phyloP scores from a whole-genome alignment of 148 eudicot species.

The Rhododendron williamsianum region DNA sequence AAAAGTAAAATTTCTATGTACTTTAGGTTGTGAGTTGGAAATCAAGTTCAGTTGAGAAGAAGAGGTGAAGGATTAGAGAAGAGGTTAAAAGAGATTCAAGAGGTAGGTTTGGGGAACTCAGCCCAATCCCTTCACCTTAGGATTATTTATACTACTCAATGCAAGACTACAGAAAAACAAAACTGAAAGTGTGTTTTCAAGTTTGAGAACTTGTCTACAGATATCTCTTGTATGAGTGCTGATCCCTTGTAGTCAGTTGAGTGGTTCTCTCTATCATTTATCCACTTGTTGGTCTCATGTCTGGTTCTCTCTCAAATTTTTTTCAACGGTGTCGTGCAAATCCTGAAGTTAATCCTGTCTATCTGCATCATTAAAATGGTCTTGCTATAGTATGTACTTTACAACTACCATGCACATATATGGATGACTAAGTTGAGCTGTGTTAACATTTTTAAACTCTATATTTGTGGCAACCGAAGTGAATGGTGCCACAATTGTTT shows the following conservation, averaged over 20 bases:
- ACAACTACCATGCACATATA: no score
- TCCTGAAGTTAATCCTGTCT: background rate
- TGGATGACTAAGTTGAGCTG: background rate
- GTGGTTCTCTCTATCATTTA: background rate
- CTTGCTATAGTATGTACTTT: background rate
- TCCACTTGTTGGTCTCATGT: conserved; percentile 4
- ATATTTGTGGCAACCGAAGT: conserved; percentile 67
- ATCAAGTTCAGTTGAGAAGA: background rate
- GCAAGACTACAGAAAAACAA: background rate
- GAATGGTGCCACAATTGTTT: conserved; percentile 95
- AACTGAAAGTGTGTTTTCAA: no score
- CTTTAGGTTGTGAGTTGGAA: background rate
- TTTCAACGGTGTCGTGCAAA: background rate
- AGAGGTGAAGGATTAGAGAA: background rate
- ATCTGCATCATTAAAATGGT: background rate
- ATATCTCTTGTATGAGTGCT: background rate
- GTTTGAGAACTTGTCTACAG: background rate
- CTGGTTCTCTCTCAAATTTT: background rate
- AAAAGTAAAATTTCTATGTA: background rate
- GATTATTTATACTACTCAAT: background rate
- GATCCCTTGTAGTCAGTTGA: background rate
- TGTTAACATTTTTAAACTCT: background rate
- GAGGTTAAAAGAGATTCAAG: background rate
- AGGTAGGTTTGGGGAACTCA: background rate
- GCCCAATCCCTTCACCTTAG: background rate